phyloP scores from a whole-genome alignment of 257 asterid genomes.

The Hygrophila difformis region DNA sequence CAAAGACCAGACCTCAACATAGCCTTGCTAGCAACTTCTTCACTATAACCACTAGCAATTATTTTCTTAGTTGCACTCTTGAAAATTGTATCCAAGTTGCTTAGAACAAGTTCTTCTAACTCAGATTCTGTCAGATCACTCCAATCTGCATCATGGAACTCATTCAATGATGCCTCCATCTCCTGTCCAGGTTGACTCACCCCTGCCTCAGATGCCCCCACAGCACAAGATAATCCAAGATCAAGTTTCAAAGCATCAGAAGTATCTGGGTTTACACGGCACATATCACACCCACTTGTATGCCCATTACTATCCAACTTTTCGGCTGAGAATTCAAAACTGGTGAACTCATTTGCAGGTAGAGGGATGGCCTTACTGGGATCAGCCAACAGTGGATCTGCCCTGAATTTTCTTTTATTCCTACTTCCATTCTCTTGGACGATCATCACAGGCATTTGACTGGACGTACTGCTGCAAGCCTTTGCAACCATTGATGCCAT shows the following conservation, averaged over 20 bases:
- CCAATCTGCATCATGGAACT: conserved; percentile 55
- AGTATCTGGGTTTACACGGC: conserved; percentile 25
- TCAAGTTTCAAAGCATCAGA: conserved; percentile 47
- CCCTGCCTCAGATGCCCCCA: conserved; percentile 29
- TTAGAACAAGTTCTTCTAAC: conserved; percentile 46
- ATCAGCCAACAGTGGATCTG: conserved; percentile 45
- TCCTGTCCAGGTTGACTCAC: conserved; percentile 27
- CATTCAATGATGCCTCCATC: conserved; percentile 25
- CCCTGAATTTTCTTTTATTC: conserved; percentile 69
- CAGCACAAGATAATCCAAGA: conserved; percentile 42
- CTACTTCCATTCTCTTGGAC: conserved; percentile 52
- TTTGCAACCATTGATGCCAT: conserved; percentile 54
- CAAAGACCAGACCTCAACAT: conserved; percentile 57
- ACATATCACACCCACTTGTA: conserved; percentile 32
- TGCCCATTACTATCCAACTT: conserved; percentile 33
- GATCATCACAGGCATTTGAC: conserved; percentile 32
- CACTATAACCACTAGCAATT: conserved; percentile 41
- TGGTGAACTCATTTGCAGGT: conserved; percentile 32
- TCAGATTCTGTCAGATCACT: conserved; percentile 56
- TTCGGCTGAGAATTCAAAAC: conserved; percentile 48
- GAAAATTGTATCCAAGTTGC: conserved; percentile 46
- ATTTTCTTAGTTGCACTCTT: conserved; percentile 52
- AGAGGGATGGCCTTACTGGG: conserved; percentile 28
- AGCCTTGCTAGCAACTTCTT: conserved; percentile 45
- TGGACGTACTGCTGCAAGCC: conserved; percentile 34